Conservation (phyloP, 352 stramenopile species). For the Plasmopara muralis region DNA sequence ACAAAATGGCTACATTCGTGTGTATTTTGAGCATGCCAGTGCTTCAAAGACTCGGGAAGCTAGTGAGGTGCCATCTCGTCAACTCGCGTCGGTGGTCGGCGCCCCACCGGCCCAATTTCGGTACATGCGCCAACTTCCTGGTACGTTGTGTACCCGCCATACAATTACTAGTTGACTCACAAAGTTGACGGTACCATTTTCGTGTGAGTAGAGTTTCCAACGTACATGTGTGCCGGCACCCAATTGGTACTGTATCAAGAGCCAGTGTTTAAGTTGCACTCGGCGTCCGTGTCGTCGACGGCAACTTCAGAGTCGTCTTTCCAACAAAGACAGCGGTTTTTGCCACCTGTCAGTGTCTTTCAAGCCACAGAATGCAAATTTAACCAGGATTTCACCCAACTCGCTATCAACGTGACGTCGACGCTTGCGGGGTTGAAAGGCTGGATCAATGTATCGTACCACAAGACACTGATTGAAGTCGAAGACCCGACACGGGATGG, state of each 20-base stretch:
- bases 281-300: conserved; percentile 18
- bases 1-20: conserved; percentile 64
- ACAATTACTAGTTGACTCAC: conserved; percentile 1
- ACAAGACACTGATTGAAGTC: conserved; percentile 41
- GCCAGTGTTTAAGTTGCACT: conserved; percentile 40
- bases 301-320: conserved; percentile 5
- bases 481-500: conserved; percentile 35
- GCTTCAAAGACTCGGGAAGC: conserved; percentile 9
- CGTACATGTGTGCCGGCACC: conserved; percentile 50
- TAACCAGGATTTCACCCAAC: conserved; percentile 62
- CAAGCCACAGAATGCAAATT: conserved; percentile 61
- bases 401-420: conserved; percentile 62
- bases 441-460: conserved; percentile 62
- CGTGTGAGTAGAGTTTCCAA: conserved; percentile 38
- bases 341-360: conserved; percentile 62
- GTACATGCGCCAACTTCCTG: conserved; percentile 42
- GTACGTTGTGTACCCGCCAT: conserved; percentile 17
- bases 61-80: conserved; percentile 25
- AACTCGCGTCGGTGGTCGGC: conserved; percentile 18
- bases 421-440: conserved; percentile 46
- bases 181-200: conserved; percentile 1
- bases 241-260: conserved; percentile 42
- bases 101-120: conserved; percentile 36
- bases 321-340: conserved; percentile 35
- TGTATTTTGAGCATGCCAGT: conserved; percentile 38